A percentile compares a stretch with the other conserved stretches of the same genome.
Evolutionary conservation across 371 early-diverging fungal genomes (phyloP).

Genomic region (Apophysomyces sp.): DNA sequence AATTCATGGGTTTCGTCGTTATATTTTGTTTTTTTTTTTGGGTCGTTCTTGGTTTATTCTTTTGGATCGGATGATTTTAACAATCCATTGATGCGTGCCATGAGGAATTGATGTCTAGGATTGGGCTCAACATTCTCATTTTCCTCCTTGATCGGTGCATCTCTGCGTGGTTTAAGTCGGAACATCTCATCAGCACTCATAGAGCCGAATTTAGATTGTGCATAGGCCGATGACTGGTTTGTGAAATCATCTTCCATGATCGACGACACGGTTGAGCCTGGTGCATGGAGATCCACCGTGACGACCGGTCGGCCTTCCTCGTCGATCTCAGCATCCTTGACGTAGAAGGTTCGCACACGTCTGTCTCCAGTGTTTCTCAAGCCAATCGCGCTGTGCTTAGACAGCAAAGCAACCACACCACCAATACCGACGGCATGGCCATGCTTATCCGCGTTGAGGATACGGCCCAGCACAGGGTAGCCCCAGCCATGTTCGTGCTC

Average conservation of each 20-base stretch:
- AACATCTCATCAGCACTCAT: constrained; percentile 23
- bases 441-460: constrained; percentile 44
- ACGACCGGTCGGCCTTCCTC: constrained; percentile 62
- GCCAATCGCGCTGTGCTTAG: constrained; percentile 27
- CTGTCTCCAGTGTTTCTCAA: constrained; percentile 26
- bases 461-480: constrained; percentile 65
- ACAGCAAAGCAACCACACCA: constrained; percentile 67
- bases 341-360: constrained; percentile 62
- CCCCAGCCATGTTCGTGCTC: constrained; percentile 24
- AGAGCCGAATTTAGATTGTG: constrained; percentile 4
- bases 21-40: neutral
- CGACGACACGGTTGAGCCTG: constrained; percentile 8
- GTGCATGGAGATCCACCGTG: constrained; percentile 25
- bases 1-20: too few relatives aligned
- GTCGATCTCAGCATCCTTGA: constrained; percentile 60
- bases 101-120: constrained; percentile 14
- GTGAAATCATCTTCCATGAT: neutral
- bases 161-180: neutral
- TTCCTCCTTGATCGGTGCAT: constrained; percentile 2
- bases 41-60: neutral
- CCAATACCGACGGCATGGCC: constrained; percentile 66
- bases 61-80: neutral
- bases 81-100: constrained; percentile 5
- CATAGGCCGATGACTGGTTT: neutral
- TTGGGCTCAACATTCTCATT: constrained; percentile 14